These are phyloP conservation scores for Candida lessepsii DNA, from an alignment of 805 yeast genomes.

Conservation along the genomic window DNA sequence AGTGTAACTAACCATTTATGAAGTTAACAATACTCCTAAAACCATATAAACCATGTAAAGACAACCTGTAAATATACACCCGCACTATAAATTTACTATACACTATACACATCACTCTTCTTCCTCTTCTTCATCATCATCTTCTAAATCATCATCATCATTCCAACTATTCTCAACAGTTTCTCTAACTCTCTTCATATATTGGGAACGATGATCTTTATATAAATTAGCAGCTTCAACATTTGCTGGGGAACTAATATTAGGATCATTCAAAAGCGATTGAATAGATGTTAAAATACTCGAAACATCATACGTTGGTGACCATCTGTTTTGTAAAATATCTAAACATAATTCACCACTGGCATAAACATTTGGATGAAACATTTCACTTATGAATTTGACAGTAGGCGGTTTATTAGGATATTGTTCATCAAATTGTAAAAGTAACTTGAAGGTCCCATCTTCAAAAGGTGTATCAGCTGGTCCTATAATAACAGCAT, in stretches of 20 bases:
- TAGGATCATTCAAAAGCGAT: conserved; percentile 90
- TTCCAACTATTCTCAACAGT: conserved; percentile 95
- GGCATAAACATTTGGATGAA: conserved; percentile 96
- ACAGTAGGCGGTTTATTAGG: conserved; percentile 97
- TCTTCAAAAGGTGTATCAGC: conserved; percentile 97
- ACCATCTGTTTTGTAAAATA: conserved; percentile 95
- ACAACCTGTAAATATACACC: not conserved
- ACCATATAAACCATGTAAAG: not conserved
- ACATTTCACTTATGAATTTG: conserved; percentile 89
- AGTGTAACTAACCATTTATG: no score
- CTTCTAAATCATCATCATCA: conserved; percentile 64
- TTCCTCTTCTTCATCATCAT: conserved; percentile 31
- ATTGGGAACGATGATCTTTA: conserved; percentile 92
- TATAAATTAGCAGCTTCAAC: conserved; percentile 96
- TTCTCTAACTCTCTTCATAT: conserved; percentile 85
- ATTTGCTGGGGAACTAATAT: conserved; percentile 94
- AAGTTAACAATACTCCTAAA: no score
- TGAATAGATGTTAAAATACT: conserved; percentile 93
- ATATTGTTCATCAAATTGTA: conserved; percentile 94
- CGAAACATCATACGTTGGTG: conserved; percentile 97
- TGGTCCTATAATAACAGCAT: conserved; percentile 97
- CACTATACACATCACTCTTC: conserved; percentile 7
- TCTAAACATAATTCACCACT: conserved; percentile 94
- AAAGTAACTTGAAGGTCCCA: conserved; percentile 83
- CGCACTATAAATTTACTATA: not conserved